Conservation (phyloP, 2,329 filamentous ascomycete genomes). For the Colletotrichum echinochloae region DNA sequence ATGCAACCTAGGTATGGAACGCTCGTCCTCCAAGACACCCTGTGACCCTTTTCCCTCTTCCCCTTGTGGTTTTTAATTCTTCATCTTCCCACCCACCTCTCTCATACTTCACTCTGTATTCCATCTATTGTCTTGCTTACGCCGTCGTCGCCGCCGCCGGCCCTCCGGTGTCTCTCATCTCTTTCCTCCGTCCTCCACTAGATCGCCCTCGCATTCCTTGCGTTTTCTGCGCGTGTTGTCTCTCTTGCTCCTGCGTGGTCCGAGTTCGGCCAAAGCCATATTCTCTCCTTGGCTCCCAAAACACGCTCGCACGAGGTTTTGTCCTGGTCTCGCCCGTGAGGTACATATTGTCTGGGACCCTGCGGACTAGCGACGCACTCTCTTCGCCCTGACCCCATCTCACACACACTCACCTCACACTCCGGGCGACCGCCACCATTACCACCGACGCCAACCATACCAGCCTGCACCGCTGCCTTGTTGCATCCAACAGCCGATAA, state of each 20-base stretch:
- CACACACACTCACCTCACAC: background rate
- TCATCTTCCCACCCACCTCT: slow-evolving; percentile 24
- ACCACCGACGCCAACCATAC: background rate
- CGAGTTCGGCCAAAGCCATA: slow-evolving; percentile 9
- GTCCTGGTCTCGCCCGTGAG: slow-evolving; percentile 31
- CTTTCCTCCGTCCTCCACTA: slow-evolving; percentile 17
- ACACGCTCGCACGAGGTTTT: slow-evolving; percentile 9
- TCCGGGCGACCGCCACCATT: background rate
- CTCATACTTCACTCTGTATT: background rate
- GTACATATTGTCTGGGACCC: slow-evolving; percentile 40
- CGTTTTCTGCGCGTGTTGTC: slow-evolving; percentile 6
- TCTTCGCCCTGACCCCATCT: background rate
- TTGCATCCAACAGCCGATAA: slow-evolving; percentile 5
- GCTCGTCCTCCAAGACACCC: slow-evolving; percentile 34
- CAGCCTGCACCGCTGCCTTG: background rate
- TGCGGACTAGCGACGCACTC: slow-evolving; percentile 31
- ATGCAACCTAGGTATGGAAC: slow-evolving; percentile 32
- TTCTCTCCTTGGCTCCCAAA: background rate
- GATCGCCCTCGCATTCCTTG: slow-evolving; percentile 16
- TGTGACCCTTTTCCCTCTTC: slow-evolving; percentile 1
- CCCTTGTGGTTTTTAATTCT: slow-evolving; percentile 38
- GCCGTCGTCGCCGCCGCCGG: background rate
- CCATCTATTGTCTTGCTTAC: slow-evolving; percentile 1
- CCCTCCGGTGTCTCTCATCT: slow-evolving; percentile 12
- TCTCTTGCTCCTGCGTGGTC: slow-evolving; percentile 5